phyloP scores from a whole-genome alignment of 441 rosid species.

The Eruca vesicaria region DNA sequence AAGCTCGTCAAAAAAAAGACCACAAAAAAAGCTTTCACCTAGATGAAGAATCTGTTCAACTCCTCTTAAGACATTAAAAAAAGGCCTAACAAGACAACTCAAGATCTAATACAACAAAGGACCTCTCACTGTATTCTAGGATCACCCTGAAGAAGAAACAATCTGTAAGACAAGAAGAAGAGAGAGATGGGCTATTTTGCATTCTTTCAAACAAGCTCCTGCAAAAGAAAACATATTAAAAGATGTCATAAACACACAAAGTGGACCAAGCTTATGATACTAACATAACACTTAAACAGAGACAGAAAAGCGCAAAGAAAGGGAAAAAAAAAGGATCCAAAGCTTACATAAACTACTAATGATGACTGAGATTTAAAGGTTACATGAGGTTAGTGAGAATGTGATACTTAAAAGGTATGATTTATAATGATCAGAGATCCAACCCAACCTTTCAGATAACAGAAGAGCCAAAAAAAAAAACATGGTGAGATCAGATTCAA shows the following conservation, averaged over 20 bases:
- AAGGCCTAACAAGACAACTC: constrained; percentile 18
- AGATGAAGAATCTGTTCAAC: constrained; percentile 4
- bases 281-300: background rate
- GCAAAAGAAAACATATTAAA: background rate
- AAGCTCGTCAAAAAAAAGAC: constrained; percentile 21
- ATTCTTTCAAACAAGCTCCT: constrained; percentile 25
- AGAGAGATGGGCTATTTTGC: constrained; percentile 17
- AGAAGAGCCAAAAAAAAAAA: constrained; percentile 31
- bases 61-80: background rate
- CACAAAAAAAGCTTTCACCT: constrained; percentile 11
- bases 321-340: background rate
- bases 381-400: background rate
- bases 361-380: constrained; percentile 2
- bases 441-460: constrained; percentile 23
- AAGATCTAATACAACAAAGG: constrained; percentile 18
- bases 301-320: background rate
- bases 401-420: constrained; percentile 9
- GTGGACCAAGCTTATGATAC: background rate
- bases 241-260: constrained; percentile 23
- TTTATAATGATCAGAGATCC: constrained; percentile 23
- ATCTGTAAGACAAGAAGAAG: background rate
- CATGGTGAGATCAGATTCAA: constrained; percentile 18
- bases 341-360: constrained; percentile 30
- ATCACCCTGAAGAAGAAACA: constrained; percentile 8
- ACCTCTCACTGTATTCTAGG: constrained; percentile 6